phyloP scores from a whole-genome alignment of 495 filamentous ascomycete genomes.

The Penicillium lividum region DNA sequence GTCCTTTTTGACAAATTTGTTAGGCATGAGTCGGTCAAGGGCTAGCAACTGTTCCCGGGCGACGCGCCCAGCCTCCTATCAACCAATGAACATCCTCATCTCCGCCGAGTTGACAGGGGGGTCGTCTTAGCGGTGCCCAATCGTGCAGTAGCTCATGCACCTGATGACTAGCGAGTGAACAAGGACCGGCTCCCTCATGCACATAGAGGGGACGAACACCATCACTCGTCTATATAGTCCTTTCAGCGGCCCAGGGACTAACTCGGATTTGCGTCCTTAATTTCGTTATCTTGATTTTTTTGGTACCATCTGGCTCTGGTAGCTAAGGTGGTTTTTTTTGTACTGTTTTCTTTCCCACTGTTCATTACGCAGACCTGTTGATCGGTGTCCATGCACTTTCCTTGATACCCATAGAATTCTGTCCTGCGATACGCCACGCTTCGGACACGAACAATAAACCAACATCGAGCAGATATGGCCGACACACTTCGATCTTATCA shows the following conservation, averaged over 20 bases:
- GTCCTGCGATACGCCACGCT: constrained; percentile 8
- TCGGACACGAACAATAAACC: constrained; percentile 18
- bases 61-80: constrained; percentile 23
- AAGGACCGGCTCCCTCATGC: constrained; percentile 20
- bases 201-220: constrained; percentile 12
- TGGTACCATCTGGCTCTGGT: constrained; percentile 37
- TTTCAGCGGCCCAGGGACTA: constrained; percentile 14
- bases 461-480: constrained; percentile 50
- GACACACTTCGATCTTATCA: constrained; percentile 59
- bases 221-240: constrained; percentile 28
- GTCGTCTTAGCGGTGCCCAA: constrained; percentile 32
- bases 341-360: constrained; percentile 21
- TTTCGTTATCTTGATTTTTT: constrained; percentile 31
- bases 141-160: constrained; percentile 44
- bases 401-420: constrained; percentile 41
- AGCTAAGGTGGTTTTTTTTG: constrained; percentile 31
- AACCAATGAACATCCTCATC: constrained; percentile 20
- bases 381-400: constrained; percentile 44
- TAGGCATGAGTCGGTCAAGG: constrained; percentile 5
- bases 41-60: constrained; percentile 14
- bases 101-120: constrained; percentile 10
- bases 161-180: constrained; percentile 12
- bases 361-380: constrained; percentile 33
- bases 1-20: constrained; percentile 1
- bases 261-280: constrained; percentile 26